A percentile compares a stretch with the other conserved stretches of the same genome.
phyloP scores from a whole-genome alignment of 306 rosid species.

The Castanospermum australe region DNA sequence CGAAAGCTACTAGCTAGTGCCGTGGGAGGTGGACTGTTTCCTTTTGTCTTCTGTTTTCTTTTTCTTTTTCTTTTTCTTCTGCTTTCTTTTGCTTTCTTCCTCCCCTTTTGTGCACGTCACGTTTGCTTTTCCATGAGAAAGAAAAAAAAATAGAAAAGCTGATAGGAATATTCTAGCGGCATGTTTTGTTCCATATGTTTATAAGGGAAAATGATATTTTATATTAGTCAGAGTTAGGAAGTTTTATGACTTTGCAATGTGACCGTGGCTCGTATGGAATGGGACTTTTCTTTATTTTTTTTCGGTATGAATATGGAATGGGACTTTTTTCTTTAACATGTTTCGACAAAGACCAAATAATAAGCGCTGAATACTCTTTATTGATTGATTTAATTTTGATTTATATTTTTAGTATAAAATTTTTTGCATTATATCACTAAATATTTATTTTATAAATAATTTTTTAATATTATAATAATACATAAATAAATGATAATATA shows the following conservation, averaged over 20 bases:
- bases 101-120: slow-evolving; percentile 2
- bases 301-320: too few species aligned
- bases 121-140: not conserved
- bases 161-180: not conserved
- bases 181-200: not conserved
- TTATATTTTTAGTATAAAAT: too few species aligned
- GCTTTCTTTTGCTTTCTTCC: slow-evolving; percentile 7
- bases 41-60: not conserved
- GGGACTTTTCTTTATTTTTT: too few species aligned
- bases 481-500: too few species aligned
- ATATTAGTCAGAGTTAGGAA: slow-evolving; percentile 19
- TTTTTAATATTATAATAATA: too few species aligned
- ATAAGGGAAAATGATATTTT: not conserved
- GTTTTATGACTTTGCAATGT: slow-evolving; percentile 26
- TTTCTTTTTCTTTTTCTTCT: not conserved
- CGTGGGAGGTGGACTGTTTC: slow-evolving; percentile 15
- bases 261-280: not conserved
- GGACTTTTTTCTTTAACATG: not conserved
- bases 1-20: slow-evolving; percentile 37
- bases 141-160: not conserved
- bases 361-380: not conserved
- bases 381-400: too few species aligned
- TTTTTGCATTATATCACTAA: too few species aligned
- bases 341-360: not conserved
- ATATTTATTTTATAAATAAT: too few species aligned